These are phyloP conservation scores for Collybia sp. DNA, from an alignment of 768 basidiomycete genomes.

Conservation along the genomic window DNA sequence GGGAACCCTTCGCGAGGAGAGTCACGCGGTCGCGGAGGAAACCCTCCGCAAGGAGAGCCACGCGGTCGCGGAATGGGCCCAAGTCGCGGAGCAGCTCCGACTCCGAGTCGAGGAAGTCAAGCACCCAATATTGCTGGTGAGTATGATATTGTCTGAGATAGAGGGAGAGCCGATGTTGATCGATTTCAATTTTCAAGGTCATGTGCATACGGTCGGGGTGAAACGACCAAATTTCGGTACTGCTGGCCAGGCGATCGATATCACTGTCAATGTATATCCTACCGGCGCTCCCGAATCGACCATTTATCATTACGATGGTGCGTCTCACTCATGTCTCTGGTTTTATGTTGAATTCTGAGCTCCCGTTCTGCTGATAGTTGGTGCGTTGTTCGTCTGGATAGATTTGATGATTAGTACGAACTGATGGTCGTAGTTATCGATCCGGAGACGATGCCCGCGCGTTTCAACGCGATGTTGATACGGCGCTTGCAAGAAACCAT, in stretches of 20 bases:
- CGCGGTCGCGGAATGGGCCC: no score
- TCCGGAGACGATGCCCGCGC: conserved; percentile 43
- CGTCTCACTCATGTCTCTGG: not conserved
- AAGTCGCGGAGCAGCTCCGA: no score
- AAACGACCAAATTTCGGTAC: conserved; percentile 28
- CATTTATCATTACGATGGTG: conserved; percentile 19
- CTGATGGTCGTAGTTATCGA: conserved; percentile 5
- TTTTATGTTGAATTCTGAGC: no score
- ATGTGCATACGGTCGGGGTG: conserved; percentile 26
- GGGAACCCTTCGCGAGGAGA: no score
- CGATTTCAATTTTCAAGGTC: conserved; percentile 21
- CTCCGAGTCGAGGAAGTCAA: no score
- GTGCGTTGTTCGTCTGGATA: no score
- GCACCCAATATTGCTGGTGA: no score
- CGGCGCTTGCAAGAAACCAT: conserved; percentile 51
- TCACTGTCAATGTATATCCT: conserved; percentile 17
- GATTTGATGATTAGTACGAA: no score
- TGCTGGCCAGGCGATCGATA: conserved; percentile 18
- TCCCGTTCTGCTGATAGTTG: no score
- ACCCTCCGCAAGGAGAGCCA: no score
- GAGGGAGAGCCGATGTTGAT: not conserved
- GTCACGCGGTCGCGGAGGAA: no score
- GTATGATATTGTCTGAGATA: no score
- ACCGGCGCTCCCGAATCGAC: conserved; percentile 8
- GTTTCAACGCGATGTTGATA: conserved; percentile 66